These are phyloP conservation scores for Dictyostelium purpureum DNA, from an alignment of 78 protist genomes.

Conservation along the genomic window DNA sequence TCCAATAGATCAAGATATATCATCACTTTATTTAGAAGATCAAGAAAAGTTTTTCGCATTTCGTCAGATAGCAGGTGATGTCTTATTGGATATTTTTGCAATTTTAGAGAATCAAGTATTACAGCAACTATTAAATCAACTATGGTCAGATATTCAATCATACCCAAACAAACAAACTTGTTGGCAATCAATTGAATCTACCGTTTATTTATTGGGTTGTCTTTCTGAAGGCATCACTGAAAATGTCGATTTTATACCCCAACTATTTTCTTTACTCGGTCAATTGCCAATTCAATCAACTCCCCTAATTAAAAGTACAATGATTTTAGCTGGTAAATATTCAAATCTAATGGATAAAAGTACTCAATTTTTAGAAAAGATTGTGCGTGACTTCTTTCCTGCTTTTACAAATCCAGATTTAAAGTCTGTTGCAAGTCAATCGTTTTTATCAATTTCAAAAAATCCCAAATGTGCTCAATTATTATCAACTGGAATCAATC, in stretches of 20 bases:
- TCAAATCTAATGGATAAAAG: constrained; percentile 47
- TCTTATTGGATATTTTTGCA: constrained; percentile 9
- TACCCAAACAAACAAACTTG: neutral
- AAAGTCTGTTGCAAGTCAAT: neutral
- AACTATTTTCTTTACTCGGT: constrained; percentile 36
- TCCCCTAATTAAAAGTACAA: constrained; percentile 45
- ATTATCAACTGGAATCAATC: neutral
- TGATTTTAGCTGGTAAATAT: constrained; percentile 62
- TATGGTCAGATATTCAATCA: constrained; percentile 47
- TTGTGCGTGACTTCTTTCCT: constrained; percentile 52
- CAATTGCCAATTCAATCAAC: constrained; percentile 54
- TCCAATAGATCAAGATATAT: constrained; percentile 30
- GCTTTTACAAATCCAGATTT: constrained; percentile 68
- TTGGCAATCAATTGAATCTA: constrained; percentile 64
- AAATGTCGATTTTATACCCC: constrained; percentile 35
- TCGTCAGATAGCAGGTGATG: constrained; percentile 47
- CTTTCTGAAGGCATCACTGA: constrained; percentile 51
- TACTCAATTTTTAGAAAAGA: constrained; percentile 11
- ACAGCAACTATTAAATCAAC: neutral
- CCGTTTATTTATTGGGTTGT: constrained; percentile 32
- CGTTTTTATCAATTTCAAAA: constrained; percentile 54
- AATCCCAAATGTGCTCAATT: constrained; percentile 38
- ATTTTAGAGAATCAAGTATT: constrained; percentile 13
- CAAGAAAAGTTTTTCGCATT: constrained; percentile 8
- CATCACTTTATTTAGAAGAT: neutral